These are phyloP conservation scores for Kodamaea lidongshanica DNA, from an alignment of 805 yeast genomes.

Conservation along the genomic window DNA sequence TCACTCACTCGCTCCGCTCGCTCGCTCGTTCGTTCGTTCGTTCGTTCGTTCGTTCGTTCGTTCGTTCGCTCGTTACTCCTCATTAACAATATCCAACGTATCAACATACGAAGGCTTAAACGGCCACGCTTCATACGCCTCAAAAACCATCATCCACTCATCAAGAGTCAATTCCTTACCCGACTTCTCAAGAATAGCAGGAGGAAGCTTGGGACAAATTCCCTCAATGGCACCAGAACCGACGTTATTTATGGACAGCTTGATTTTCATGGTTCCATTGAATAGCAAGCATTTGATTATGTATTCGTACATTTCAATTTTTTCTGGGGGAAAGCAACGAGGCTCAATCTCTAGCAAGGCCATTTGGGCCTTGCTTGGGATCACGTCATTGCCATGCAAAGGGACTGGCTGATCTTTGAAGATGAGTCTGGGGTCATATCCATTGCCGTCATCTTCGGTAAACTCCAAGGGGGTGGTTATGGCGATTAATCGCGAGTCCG, in stretches of 20 bases:
- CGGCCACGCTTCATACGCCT: slow-evolving; percentile 69
- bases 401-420: slow-evolving; percentile 33
- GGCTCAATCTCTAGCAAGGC: slow-evolving; percentile 55
- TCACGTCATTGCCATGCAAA: slow-evolving; percentile 21
- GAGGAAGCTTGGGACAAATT: slow-evolving; percentile 22
- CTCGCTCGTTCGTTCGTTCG: no score
- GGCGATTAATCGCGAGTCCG: slow-evolving; percentile 56
- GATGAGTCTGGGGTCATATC: slow-evolving; percentile 32
- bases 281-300: slow-evolving; percentile 37
- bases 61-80: no score
- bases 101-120: slow-evolving; percentile 58
- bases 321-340: slow-evolving; percentile 27
- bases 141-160: slow-evolving; percentile 49
- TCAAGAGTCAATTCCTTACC: slow-evolving; percentile 46
- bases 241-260: slow-evolving; percentile 44
- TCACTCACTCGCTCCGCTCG: no score
- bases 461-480: slow-evolving; percentile 20
- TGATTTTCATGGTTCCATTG: slow-evolving; percentile 36
- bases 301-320: slow-evolving; percentile 58
- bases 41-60: no score
- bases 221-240: slow-evolving; percentile 80
- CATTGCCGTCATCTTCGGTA: slow-evolving; percentile 22
- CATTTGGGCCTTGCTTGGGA: slow-evolving; percentile 32
- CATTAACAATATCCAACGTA: slow-evolving; percentile 10
- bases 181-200: slow-evolving; percentile 35